These are phyloP conservation scores for Silene conica DNA, from an alignment of 148 eudicot genomes.

Conservation along the genomic window DNA sequence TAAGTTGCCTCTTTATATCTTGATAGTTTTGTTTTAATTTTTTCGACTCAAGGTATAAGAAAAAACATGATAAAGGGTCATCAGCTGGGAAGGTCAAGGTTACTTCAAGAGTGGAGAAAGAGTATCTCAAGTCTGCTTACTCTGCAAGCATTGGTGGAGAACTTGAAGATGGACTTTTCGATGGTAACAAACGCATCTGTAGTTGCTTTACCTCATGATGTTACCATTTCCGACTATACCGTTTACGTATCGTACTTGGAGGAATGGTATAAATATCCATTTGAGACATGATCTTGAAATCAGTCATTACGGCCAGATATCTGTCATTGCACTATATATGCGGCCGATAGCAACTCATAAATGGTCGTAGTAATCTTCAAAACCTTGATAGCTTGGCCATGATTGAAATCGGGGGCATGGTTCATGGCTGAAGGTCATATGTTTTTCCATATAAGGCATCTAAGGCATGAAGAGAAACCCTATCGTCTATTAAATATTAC, in stretches of 20 bases:
- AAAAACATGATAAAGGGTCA: constrained; percentile 51
- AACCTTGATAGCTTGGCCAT: too few relatives aligned
- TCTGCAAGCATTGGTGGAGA: constrained; percentile 90
- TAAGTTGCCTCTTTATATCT: too few relatives aligned
- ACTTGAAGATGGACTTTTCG: constrained; percentile 96
- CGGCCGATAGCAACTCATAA: too few relatives aligned
- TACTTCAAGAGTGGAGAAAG: constrained; percentile 83
- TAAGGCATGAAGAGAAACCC: not conserved
- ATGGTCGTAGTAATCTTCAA: too few relatives aligned
- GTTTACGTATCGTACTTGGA: not conserved
- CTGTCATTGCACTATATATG: too few relatives aligned
- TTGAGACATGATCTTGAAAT: too few relatives aligned
- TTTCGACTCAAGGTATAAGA: constrained; percentile 46
- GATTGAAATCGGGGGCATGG: too few relatives aligned
- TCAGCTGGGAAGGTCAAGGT: constrained; percentile 40
- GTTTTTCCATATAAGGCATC: not conserved
- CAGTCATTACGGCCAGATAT: too few relatives aligned
- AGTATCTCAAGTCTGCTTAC: constrained; percentile 77
- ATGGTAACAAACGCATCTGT: constrained; percentile 47
- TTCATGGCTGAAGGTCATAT: not conserved
- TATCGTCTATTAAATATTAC: not conserved
- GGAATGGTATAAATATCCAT: too few relatives aligned
- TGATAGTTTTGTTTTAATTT: not conserved
- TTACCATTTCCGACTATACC: not conserved
- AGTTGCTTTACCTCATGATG: not conserved